Base-by-base conservation (phyloP, 208 protist genomes). In the Wallacemonas collosoma region DNA sequence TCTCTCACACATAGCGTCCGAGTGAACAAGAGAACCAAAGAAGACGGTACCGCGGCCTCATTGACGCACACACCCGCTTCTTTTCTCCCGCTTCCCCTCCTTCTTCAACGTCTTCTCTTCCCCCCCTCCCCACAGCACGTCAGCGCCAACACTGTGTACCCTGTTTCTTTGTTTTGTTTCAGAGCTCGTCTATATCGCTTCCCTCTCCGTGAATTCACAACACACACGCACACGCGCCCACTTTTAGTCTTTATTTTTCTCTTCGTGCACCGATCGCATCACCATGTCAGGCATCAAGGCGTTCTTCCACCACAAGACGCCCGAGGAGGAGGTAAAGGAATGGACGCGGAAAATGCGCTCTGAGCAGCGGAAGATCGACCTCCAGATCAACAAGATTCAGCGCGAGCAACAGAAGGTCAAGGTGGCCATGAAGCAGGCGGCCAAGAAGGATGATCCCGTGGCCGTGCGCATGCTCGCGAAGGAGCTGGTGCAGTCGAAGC, bases 321-420 rank as follows among this genome's bases (percentile, higher is more conserved):
- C 93, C 1, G 87, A 95, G 71, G 88, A 96, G 70, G 77, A 90
- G 72, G 87, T 86, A 48, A 85, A 86, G 62, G 55, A 89, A 68
- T 96, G 91, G 91, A 87, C 82, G 53, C 85, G 85, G 26, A 79
- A 79, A 14, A 81, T 97, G 56, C 85, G 83, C 63, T 85, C 82
- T 4, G 87, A 96, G 79, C 80, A 88, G 80, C 87, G 92, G 39
- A 91, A 94, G 66, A 77, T 97, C 8, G 94, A 97, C 50, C 67
- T 89, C 44, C 85, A 95, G 41, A 80, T 97, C 45, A 77, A 51
- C 3, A 89, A 90, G 63, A 96, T 97, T 54, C 80, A 84, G 54
- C 82, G 87, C 11, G 94, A 96, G 72, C 90, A 97, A 73, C 68
- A 85, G 53, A 96, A 96, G 72, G 85, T 94, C 39, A 94, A 94